These are phyloP conservation scores for Aspergillus tubingensis DNA, from an alignment of 2,329 filamentous ascomycete species.

Conservation along the genomic window DNA sequence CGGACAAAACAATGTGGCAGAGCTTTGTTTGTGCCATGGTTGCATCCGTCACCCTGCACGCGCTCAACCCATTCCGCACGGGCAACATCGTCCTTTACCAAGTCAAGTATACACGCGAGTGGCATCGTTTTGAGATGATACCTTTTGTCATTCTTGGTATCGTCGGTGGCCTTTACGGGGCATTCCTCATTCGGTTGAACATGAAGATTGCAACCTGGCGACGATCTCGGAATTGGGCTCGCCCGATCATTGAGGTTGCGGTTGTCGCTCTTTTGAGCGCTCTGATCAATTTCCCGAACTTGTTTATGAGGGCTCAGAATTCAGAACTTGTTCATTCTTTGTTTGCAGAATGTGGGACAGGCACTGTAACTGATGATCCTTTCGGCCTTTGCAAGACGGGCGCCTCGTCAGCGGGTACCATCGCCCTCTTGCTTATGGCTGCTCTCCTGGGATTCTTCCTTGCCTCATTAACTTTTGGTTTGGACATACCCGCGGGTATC, in stretches of 20 bases:
- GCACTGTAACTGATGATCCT: constrained; percentile 68
- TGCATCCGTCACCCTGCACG: constrained; percentile 90
- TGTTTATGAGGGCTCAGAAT: constrained; percentile 91
- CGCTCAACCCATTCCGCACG: constrained; percentile 89
- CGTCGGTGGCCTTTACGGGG: constrained; percentile 89
- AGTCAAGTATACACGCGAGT: constrained; percentile 85
- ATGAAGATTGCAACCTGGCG: constrained; percentile 84
- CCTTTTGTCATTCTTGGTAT: constrained; percentile 86
- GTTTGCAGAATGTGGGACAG: constrained; percentile 78
- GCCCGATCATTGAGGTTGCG: constrained; percentile 77
- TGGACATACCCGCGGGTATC: constrained; percentile 93
- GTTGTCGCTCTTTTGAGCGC: constrained; percentile 80
- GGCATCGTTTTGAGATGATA: constrained; percentile 92
- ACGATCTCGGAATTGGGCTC: constrained; percentile 67
- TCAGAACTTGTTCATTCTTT: constrained; percentile 89
- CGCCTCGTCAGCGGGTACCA: constrained; percentile 76
- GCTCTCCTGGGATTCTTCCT: constrained; percentile 82
- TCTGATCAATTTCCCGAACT: constrained; percentile 90
- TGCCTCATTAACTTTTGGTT: constrained; percentile 83
- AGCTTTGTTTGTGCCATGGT: constrained; percentile 99
- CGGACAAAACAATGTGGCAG: constrained; percentile 99
- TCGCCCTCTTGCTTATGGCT: constrained; percentile 79
- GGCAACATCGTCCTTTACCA: constrained; percentile 96
- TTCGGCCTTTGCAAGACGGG: constrained; percentile 89
- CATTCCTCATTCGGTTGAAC: constrained; percentile 91